phyloP scores from a whole-genome alignment of 2,329 filamentous ascomycete genomes.

The Trichophyton benhamiae region DNA sequence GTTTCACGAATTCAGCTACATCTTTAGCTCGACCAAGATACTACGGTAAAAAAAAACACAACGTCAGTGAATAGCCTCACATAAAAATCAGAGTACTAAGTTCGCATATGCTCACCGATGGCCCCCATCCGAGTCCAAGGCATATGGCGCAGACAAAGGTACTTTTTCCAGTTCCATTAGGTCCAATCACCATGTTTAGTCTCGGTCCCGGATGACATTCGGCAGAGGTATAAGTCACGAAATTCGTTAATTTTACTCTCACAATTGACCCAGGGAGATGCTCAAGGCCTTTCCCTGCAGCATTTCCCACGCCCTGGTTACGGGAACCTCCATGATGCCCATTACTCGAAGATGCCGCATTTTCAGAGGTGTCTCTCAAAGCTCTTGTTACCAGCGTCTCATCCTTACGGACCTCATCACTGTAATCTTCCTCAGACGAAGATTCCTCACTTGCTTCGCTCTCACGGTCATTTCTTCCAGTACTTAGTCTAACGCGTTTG shows the following conservation, averaged over 20 bases:
- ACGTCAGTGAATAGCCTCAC: background rate
- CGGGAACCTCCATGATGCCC: background rate
- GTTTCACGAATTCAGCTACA: conserved; percentile 83
- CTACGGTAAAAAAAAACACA: conserved; percentile 21
- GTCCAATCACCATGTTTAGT: conserved; percentile 96
- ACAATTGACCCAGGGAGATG: conserved; percentile 72
- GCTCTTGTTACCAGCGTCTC: background rate
- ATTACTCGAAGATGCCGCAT: background rate
- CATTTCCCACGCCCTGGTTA: background rate
- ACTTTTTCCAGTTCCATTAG: conserved; percentile 97
- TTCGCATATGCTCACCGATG: conserved; percentile 37
- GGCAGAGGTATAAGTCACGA: conserved; percentile 86
- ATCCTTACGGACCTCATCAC: background rate
- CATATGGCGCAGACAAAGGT: conserved; percentile 96
- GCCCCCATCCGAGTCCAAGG: conserved; percentile 72
- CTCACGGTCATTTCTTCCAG: background rate
- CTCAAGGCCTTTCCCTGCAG: background rate
- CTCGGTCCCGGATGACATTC: conserved; percentile 86
- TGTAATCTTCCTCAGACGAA: background rate
- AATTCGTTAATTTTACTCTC: conserved; percentile 72
- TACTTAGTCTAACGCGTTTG: conserved; percentile 23
- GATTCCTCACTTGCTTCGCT: conserved; percentile 2
- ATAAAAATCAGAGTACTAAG: background rate
- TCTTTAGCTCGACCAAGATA: conserved; percentile 77
- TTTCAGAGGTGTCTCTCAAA: background rate